phyloP scores from a whole-genome alignment of 2,329 filamentous ascomycete species.

The Aspergillus sp. region DNA sequence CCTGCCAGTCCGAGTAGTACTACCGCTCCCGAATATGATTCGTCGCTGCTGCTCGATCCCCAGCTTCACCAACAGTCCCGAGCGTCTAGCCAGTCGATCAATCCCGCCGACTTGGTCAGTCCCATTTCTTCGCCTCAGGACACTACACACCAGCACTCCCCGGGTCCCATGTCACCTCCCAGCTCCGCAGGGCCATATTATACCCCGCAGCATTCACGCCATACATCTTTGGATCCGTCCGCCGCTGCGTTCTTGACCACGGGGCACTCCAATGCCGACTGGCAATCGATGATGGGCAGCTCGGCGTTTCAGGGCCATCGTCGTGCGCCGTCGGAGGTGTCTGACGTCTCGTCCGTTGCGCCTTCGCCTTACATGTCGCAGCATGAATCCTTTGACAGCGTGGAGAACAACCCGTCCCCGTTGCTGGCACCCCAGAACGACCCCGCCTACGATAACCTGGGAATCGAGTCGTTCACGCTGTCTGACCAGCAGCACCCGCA shows the following conservation, averaged over 20 bases:
- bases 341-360: slow-evolving; percentile 78
- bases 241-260: slow-evolving; percentile 51
- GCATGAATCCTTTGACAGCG: slow-evolving; percentile 71
- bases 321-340: slow-evolving; percentile 81
- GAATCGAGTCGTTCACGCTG: slow-evolving; percentile 73
- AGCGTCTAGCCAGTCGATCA: slow-evolving; percentile 20
- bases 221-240: slow-evolving; percentile 55
- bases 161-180: slow-evolving; percentile 50
- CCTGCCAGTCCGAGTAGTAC: slow-evolving; percentile 25
- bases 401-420: slow-evolving; percentile 68
- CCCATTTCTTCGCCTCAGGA: slow-evolving; percentile 43
- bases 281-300: slow-evolving; percentile 50
- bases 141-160: slow-evolving; percentile 47
- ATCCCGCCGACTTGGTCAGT: slow-evolving; percentile 42
- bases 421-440: slow-evolving; percentile 68
- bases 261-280: slow-evolving; percentile 48
- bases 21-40: slow-evolving; percentile 29
- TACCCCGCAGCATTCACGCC: slow-evolving; percentile 51
- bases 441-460: slow-evolving; percentile 68
- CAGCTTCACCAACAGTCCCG: slow-evolving; percentile 31
- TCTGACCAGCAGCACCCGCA: slow-evolving; percentile 54
- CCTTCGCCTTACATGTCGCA: slow-evolving; percentile 75
- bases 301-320: slow-evolving; percentile 71
- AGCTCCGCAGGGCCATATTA: slow-evolving; percentile 46
- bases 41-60: slow-evolving; percentile 36